phyloP scores from a whole-genome alignment of 2,329 filamentous ascomycete genomes.

The Beauveria brongniartii region DNA sequence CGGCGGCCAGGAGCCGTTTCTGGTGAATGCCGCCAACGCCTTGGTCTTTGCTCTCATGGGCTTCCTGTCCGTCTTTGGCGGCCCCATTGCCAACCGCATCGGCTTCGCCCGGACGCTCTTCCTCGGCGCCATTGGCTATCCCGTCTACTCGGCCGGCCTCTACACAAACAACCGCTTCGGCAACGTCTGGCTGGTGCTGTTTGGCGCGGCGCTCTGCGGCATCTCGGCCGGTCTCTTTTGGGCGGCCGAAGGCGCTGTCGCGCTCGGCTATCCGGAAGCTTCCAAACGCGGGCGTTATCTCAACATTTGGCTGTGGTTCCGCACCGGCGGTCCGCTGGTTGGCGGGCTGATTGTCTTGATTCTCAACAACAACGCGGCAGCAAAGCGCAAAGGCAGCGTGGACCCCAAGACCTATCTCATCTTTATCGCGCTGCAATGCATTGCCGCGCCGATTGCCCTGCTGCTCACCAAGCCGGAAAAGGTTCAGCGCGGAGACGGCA shows the following conservation, averaged over 20 bases:
- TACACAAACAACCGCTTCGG: slow-evolving; percentile 43
- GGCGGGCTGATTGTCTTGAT: slow-evolving; percentile 38
- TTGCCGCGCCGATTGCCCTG: slow-evolving; percentile 19
- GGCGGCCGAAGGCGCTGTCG: slow-evolving; percentile 41
- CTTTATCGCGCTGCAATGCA: slow-evolving; percentile 21
- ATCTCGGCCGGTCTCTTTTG: slow-evolving; percentile 42
- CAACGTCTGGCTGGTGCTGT: slow-evolving; percentile 42
- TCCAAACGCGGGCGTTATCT: slow-evolving; percentile 34
- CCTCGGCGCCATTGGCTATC: slow-evolving; percentile 38
- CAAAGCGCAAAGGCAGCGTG: slow-evolving; percentile 19
- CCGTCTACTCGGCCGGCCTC: slow-evolving; percentile 37
- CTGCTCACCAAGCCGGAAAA: slow-evolving; percentile 22
- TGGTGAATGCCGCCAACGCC: slow-evolving; percentile 44
- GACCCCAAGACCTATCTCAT: slow-evolving; percentile 21
- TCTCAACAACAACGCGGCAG: slow-evolving; percentile 26
- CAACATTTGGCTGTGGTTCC: slow-evolving; percentile 34
- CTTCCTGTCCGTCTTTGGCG: slow-evolving; percentile 39
- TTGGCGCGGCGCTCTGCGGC: slow-evolving; percentile 40
- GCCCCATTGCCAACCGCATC: slow-evolving; percentile 39
- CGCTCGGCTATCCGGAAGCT: slow-evolving; percentile 40
- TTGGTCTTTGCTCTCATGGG: slow-evolving; percentile 38
- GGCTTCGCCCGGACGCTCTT: slow-evolving; percentile 37
- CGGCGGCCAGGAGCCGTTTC: slow-evolving; percentile 39
- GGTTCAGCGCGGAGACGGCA: slow-evolving; percentile 20
- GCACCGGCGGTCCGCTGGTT: slow-evolving; percentile 39